These are phyloP conservation scores for Coprinopsis strossmayeri DNA, from an alignment of 768 basidiomycete genomes.

Conservation along the genomic window DNA sequence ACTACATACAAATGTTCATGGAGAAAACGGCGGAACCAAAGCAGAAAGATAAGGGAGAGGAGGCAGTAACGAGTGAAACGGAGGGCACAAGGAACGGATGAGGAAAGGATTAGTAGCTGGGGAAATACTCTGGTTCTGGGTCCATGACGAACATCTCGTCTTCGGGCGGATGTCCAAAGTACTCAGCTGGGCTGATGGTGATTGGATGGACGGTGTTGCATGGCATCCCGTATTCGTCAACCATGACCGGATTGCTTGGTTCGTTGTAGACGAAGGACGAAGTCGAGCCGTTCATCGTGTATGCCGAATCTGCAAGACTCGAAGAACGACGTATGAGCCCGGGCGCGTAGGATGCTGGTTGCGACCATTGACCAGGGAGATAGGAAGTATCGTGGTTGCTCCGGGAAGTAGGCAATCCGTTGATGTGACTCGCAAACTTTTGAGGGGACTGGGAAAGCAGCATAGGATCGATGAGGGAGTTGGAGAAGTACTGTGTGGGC, in stretches of 20 bases:
- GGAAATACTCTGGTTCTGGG: slow-evolving; percentile 21
- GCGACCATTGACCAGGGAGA: no score
- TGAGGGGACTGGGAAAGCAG: slow-evolving; percentile 3
- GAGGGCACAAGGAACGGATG: neutral
- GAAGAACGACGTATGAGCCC: neutral
- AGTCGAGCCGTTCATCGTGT: neutral
- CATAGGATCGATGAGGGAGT: slow-evolving; percentile 11
- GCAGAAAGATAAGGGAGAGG: slow-evolving; percentile 1
- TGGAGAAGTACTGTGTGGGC: slow-evolving; percentile 17
- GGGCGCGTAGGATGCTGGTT: neutral
- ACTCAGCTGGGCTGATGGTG: slow-evolving; percentile 6
- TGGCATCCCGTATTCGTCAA: neutral
- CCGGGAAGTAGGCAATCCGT: no score
- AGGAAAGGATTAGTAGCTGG: slow-evolving; percentile 6
- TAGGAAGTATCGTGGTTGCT: no score
- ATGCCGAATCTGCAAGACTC: neutral
- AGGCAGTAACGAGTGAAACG: neutral
- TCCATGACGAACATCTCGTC: slow-evolving; percentile 23
- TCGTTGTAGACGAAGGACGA: neutral
- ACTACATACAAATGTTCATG: no score
- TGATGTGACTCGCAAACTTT: neutral
- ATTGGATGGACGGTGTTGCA: neutral
- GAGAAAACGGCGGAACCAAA: no score
- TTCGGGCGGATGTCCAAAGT: slow-evolving; percentile 7
- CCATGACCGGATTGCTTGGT: neutral